Conservation (phyloP, 1,284 basidiomycete species). For the Papiliotrema fonsecae region DNA sequence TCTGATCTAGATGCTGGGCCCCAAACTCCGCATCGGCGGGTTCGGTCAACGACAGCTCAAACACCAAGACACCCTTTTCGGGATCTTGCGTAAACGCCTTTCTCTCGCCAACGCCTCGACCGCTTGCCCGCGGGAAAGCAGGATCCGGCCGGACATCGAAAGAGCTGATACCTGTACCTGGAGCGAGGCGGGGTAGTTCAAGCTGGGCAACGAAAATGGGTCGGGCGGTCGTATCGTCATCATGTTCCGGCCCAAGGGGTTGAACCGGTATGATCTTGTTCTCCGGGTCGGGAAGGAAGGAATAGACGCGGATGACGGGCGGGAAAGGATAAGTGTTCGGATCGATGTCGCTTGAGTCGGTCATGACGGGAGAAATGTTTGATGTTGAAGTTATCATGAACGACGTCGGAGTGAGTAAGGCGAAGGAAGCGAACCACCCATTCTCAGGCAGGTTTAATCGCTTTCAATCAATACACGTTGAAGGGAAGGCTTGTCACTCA, state of each 20-base stretch:
- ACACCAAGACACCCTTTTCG: conserved; percentile 36
- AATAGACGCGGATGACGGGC: conserved; percentile 39
- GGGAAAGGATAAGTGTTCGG: conserved; percentile 15
- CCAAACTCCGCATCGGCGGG: conserved; percentile 5
- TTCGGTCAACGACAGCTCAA: conserved; percentile 30
- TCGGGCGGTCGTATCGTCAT: conserved; percentile 34
- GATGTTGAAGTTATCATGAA: conserved; percentile 34
- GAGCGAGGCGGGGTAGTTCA: conserved; percentile 28
- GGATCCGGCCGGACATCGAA: conserved; percentile 47
- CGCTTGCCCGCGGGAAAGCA: conserved; percentile 27
- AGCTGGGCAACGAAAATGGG: conserved; percentile 29
- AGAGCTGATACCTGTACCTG: conserved; percentile 12
- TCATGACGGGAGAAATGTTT: conserved; percentile 18
- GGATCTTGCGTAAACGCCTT: conserved; percentile 45
- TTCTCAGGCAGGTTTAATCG: conserved; percentile 27
- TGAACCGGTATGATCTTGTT: conserved; percentile 19
- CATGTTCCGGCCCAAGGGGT: conserved; percentile 23
- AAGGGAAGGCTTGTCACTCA: conserved; percentile 13
- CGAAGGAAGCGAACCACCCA: conserved; percentile 32
- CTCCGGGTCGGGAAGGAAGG: conserved; percentile 25
- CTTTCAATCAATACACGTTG: conserved; percentile 9
- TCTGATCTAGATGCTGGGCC: not conserved
- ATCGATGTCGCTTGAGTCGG: conserved; percentile 8
- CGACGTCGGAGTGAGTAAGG: conserved; percentile 26
- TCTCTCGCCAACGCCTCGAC: conserved; percentile 7